Conservation (phyloP, 2,329 filamentous ascomycete genomes). For the Hirsutella minnesotensis region DNA sequence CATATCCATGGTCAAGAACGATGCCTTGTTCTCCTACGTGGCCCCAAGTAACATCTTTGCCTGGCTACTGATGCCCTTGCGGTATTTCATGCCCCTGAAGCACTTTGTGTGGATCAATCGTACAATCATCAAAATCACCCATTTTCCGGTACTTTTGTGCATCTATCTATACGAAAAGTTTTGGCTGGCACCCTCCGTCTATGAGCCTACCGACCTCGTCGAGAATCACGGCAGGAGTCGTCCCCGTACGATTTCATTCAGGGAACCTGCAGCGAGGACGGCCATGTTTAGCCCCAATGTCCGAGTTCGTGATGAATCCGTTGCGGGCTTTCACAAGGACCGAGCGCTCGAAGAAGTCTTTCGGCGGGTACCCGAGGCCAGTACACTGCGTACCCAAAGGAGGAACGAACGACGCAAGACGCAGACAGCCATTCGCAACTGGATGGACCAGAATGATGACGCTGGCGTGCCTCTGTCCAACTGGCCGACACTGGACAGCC, state of each 20-base stretch:
- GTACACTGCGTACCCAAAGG: conserved; percentile 45
- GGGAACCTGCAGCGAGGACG: conserved; percentile 40
- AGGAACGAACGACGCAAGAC: conserved; percentile 59
- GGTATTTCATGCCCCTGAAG: conserved; percentile 68
- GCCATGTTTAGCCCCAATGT: conserved; percentile 63
- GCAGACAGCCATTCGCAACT: conserved; percentile 72
- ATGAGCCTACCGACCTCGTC: conserved; percentile 77
- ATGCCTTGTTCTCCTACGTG: conserved; percentile 87
- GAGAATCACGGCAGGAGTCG: conserved; percentile 50
- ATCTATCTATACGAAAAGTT: conserved; percentile 83
- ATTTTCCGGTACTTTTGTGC: conserved; percentile 74
- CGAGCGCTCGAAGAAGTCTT: conserved; percentile 87
- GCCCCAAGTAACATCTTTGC: conserved; percentile 85
- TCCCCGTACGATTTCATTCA: conserved; percentile 40
- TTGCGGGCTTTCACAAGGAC: conserved; percentile 82
- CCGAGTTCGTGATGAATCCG: conserved; percentile 71
- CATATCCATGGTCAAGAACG: conserved; percentile 97
- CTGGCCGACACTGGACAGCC: conserved; percentile 37
- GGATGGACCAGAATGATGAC: conserved; percentile 68
- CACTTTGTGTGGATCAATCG: conserved; percentile 79
- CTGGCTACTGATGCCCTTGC: conserved; percentile 75
- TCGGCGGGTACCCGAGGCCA: conserved; percentile 55
- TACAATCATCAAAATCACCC: conserved; percentile 82
- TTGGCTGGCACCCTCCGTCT: conserved; percentile 62
- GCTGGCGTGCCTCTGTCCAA: conserved; percentile 32